These are phyloP conservation scores for Paramyrothecium roridum DNA, from an alignment of 2,329 filamentous ascomycete genomes.

Conservation along the genomic window DNA sequence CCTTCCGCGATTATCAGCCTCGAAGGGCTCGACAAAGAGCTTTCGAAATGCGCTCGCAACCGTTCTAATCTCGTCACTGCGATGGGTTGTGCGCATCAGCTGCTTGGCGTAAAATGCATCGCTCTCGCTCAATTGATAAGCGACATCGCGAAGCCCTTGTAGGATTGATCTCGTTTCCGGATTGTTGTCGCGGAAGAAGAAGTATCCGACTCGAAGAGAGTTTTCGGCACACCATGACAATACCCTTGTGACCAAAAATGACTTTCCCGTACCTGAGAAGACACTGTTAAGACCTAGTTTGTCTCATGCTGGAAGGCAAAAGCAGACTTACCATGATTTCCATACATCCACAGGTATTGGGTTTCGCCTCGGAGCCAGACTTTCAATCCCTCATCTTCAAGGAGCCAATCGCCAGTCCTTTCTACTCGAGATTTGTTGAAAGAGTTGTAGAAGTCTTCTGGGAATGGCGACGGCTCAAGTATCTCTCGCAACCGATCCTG, in stretches of 20 bases:
- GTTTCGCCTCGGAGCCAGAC: slow-evolving; percentile 34
- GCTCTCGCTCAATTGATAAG: slow-evolving; percentile 42
- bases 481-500: slow-evolving; percentile 36
- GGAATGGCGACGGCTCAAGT: slow-evolving; percentile 37
- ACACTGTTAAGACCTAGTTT: neutral
- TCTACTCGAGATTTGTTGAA: slow-evolving; percentile 36
- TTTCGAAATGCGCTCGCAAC: slow-evolving; percentile 39
- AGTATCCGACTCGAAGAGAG: slow-evolving; percentile 35
- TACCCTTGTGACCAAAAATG: slow-evolving; percentile 39
- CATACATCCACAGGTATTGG: slow-evolving; percentile 39
- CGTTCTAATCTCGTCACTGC: slow-evolving; percentile 37
- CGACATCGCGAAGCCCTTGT: slow-evolving; percentile 41
- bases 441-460: slow-evolving; percentile 37
- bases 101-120: slow-evolving; percentile 42
- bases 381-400: slow-evolving; percentile 32
- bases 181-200: slow-evolving; percentile 46
- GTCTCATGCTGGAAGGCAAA: accelerated
- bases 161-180: slow-evolving; percentile 41
- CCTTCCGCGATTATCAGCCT: slow-evolving; percentile 26
- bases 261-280: slow-evolving; percentile 38
- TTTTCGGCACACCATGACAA: slow-evolving; percentile 35
- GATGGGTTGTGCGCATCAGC: slow-evolving; percentile 28
- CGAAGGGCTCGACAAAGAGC: slow-evolving; percentile 35
- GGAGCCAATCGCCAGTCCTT: slow-evolving; percentile 44
- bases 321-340: slow-evolving; percentile 33